Conservation (phyloP, 73 alveolate genomes). For the Durusdinium trenchii region DNA sequence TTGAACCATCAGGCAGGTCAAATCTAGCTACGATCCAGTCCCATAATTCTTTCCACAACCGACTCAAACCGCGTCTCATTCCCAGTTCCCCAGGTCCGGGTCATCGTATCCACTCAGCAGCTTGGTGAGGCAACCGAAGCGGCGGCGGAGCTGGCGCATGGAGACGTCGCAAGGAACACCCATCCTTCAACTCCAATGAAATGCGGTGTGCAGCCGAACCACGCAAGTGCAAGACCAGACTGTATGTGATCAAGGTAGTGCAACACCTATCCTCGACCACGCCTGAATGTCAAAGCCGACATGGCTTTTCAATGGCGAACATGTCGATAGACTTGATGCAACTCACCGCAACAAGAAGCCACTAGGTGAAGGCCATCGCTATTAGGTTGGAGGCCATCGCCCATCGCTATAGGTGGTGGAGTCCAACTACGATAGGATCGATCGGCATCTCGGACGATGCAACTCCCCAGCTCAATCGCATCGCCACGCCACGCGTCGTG, state of each 20-base stretch:
- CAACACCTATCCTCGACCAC: too few relatives aligned
- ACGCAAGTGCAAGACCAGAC: too few relatives aligned
- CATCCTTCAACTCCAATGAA: neutral
- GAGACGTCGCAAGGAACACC: constrained; percentile 64
- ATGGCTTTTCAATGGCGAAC: too few relatives aligned
- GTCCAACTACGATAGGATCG: too few relatives aligned
- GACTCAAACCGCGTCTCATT: neutral
- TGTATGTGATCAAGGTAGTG: too few relatives aligned
- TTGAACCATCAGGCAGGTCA: neutral
- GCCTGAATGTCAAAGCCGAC: too few relatives aligned
- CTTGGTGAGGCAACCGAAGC: constrained; percentile 48
- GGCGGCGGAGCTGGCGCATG: constrained; percentile 80
- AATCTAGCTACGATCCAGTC: neutral
- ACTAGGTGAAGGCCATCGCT: too few relatives aligned
- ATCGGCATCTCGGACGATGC: too few relatives aligned
- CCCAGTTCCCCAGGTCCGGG: neutral
- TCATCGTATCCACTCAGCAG: constrained; percentile 20
- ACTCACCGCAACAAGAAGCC: too few relatives aligned
- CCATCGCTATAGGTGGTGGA: too few relatives aligned
- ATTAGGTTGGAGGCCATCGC: too few relatives aligned
- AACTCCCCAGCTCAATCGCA: neutral
- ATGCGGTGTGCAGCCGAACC: neutral
- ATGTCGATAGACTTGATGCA: too few relatives aligned
- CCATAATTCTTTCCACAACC: neutral
- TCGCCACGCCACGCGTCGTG: neutral